Conservation (phyloP, 2,329 filamentous ascomycete genomes). For the Truncatella angustata region DNA sequence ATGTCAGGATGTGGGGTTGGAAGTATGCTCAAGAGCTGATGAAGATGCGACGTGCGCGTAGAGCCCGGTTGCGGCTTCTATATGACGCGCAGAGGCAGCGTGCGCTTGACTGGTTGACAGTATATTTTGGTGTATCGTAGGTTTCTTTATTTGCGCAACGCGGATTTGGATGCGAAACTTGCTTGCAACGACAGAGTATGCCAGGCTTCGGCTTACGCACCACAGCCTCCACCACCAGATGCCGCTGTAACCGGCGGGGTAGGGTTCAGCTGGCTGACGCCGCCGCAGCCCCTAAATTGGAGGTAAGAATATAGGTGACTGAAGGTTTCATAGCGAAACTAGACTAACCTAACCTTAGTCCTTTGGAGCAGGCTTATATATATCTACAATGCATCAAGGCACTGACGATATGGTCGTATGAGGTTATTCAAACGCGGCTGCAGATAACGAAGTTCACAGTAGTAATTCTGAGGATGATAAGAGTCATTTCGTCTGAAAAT, state of each 20-base stretch:
- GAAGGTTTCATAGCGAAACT: too few relatives aligned
- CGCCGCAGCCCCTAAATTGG: background rate
- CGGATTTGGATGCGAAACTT: background rate
- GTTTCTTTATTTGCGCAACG: background rate
- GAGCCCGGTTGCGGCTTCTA: background rate
- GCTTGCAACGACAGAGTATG: background rate
- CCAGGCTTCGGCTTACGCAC: too few relatives aligned
- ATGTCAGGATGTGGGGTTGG: background rate
- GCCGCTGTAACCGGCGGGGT: constrained; percentile 5
- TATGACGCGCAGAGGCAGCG: background rate
- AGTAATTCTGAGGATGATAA: too few relatives aligned
- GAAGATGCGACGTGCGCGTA: background rate
- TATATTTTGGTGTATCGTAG: background rate
- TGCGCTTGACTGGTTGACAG: too few relatives aligned
- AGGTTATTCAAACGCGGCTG: too few relatives aligned
- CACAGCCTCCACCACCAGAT: constrained; percentile 1
- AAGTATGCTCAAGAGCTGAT: background rate
- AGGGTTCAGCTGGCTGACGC: constrained; percentile 1
- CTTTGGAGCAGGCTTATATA: too few relatives aligned
- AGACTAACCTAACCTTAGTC: too few relatives aligned
- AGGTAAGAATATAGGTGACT: too few relatives aligned
- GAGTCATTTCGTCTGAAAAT: too few relatives aligned
- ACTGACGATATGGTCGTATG: too few relatives aligned
- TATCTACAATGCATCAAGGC: too few relatives aligned
- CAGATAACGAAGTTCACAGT: too few relatives aligned